Percentiles rank a stretch among this genome's conserved stretches.
Conservation (phyloP, 78 protist species). For the Planoprotostelium fungivorum region DNA sequence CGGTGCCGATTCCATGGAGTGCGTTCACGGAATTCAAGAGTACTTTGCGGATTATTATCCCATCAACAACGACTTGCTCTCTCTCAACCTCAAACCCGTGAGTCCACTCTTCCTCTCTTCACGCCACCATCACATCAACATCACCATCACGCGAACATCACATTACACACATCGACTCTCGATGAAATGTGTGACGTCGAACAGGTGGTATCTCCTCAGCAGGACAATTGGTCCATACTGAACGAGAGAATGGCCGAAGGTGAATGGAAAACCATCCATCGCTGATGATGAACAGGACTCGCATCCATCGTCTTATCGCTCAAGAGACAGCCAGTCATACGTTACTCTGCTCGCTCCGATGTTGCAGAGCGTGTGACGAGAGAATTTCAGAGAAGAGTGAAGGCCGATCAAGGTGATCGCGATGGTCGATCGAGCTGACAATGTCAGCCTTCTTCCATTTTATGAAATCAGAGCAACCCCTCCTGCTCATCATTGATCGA, state of each 20-base stretch:
- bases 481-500: conserved; percentile 89
- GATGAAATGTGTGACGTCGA: neutral
- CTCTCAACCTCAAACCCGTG: conserved; percentile 50
- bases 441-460: conserved; percentile 62
- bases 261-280: conserved; percentile 8
- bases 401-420: neutral
- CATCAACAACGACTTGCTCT: conserved; percentile 54
- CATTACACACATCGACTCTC: neutral
- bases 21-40: conserved; percentile 57
- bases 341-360: conserved; percentile 47
- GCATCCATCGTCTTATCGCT: conserved; percentile 29
- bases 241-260: conserved; percentile 31
- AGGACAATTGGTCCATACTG: neutral
- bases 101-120: too few relatives aligned
- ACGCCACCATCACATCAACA: conserved; percentile 16
- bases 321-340: conserved; percentile 36
- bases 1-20: conserved; percentile 26
- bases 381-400: neutral
- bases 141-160: conserved; percentile 8
- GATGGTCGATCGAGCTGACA: neutral
- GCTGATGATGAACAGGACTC: neutral
- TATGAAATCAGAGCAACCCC: conserved; percentile 50
- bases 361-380: conserved; percentile 16
- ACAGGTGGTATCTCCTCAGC: neutral
- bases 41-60: conserved; percentile 84